phyloP scores from a whole-genome alignment of 2,329 filamentous ascomycete genomes.

The Dothideomycetes sp. region DNA sequence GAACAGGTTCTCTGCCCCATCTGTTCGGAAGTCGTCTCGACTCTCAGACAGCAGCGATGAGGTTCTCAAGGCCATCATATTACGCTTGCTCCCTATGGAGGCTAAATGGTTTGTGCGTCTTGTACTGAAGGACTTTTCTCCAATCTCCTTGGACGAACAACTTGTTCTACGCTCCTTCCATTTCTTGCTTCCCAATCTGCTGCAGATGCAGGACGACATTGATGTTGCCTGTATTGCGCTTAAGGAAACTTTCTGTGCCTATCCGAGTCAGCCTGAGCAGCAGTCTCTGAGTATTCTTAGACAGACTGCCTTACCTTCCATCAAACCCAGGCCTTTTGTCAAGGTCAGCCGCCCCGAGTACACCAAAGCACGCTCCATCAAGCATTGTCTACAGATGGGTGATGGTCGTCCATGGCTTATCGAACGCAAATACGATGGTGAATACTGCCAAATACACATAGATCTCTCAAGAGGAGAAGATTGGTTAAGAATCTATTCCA shows the following conservation, averaged over 20 bases:
- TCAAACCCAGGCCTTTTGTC: conserved; percentile 33
- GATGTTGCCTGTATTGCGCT: conserved; percentile 50
- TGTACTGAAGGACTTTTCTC: conserved; percentile 66
- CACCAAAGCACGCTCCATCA: conserved; percentile 46
- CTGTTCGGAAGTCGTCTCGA: conserved; percentile 35
- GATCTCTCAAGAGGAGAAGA: conserved; percentile 49
- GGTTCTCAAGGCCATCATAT: conserved; percentile 26
- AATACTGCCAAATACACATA: conserved; percentile 84
- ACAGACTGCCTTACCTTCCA: conserved; percentile 29
- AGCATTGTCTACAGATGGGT: conserved; percentile 62
- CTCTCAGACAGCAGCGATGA: conserved; percentile 24
- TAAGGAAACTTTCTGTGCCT: conserved; percentile 32
- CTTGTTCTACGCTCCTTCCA: conserved; percentile 55
- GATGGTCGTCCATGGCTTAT: conserved; percentile 56
- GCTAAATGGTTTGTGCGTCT: conserved; percentile 83
- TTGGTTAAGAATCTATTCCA: conserved; percentile 76
- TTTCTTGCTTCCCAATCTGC: conserved; percentile 57
- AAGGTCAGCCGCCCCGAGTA: conserved; percentile 40
- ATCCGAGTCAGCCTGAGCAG: conserved; percentile 29
- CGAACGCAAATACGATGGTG: conserved; percentile 73
- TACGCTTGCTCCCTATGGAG: conserved; percentile 54
- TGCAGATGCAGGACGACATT: conserved; percentile 63
- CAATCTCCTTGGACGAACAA: conserved; percentile 51
- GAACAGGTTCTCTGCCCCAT: conserved; percentile 61
- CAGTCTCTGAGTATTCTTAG: conserved; percentile 26